Base-by-base conservation (phyloP, 2,329 filamentous ascomycete species). In the Truncatella angustata region DNA sequence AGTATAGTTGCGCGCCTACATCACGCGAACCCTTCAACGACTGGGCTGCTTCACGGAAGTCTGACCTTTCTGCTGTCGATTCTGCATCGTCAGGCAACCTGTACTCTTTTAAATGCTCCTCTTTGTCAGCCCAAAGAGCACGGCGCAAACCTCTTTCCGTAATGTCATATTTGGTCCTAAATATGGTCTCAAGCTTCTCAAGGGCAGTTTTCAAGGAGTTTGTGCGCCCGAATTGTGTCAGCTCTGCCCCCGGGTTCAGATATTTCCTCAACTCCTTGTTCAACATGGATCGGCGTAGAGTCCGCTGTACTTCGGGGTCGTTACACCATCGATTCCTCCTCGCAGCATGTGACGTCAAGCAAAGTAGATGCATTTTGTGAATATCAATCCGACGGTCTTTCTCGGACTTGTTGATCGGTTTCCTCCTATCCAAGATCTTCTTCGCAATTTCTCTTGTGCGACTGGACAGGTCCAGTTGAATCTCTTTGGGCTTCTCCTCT, bases 251-350 rank as follows among this genome's bases (percentile, higher is more conserved):
- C 0, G 91, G 90, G 46, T 86, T 87, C 5, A 97, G 75, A 49
- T 85, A 85, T 0, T 75, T 76, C 24, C 87, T 68, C 26, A 81
- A 84, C 61, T 88, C 88, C 28, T 83, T 80, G 1, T 82, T 78
- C 4, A 96, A 67, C 34, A 92, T 44, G 12, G 40, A 75, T 36
- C 78, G 73, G 50, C 80, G 84, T 36, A 96, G 70, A n/a, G 70
- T 71, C 36, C 75, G 78, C 64, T 96, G 90, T 7, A 89, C 81
- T 52, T 79, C 71, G 12, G 73, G 61, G 64, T 93, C 87, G 62
- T 96, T 96, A 71, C 92, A 97, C 91, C 93, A 97, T 50, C 81
- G 75, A 64, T 97, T 99, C 51, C 92, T 84, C 52, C 84, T 76
- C 58, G 88, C 81, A 14, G 86, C 80, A 68, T 97, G 90, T 9